These are phyloP conservation scores for Fragilaria crotonensis DNA, from an alignment of 108 stramenopile species.

Conservation along the genomic window DNA sequence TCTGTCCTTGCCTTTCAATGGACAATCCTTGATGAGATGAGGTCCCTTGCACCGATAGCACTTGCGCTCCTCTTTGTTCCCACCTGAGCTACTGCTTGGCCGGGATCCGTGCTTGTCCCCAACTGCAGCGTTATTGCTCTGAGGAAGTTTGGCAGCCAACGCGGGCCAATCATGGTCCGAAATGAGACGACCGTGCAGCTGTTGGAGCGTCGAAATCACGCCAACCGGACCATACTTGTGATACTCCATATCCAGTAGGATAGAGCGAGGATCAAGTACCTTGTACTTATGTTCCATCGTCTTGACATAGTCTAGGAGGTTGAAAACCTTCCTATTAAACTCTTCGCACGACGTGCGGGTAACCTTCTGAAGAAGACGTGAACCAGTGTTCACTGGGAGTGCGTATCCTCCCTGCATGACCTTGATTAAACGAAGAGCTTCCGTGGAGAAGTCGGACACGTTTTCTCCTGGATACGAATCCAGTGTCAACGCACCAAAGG, in stretches of 20 bases:
- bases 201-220: background rate
- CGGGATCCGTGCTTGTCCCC: background rate
- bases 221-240: background rate
- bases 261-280: background rate
- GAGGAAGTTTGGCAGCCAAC: background rate
- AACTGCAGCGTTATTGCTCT: background rate
- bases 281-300: background rate
- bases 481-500: background rate
- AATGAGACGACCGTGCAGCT: background rate
- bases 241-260: background rate
- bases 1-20: background rate
- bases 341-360: background rate
- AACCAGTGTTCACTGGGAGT: background rate
- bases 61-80: no score
- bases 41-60: no score
- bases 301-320: background rate
- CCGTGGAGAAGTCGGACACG: background rate
- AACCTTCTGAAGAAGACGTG: background rate
- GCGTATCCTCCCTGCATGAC: slow-evolving; percentile 2
- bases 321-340: background rate
- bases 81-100: no score
- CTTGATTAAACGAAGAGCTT: background rate
- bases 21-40: background rate
- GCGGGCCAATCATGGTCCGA: background rate
- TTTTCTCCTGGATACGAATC: slow-evolving; percentile 5